phyloP scores from a whole-genome alignment of 257 asterid genomes.

The Solanum chiquidenum region DNA sequence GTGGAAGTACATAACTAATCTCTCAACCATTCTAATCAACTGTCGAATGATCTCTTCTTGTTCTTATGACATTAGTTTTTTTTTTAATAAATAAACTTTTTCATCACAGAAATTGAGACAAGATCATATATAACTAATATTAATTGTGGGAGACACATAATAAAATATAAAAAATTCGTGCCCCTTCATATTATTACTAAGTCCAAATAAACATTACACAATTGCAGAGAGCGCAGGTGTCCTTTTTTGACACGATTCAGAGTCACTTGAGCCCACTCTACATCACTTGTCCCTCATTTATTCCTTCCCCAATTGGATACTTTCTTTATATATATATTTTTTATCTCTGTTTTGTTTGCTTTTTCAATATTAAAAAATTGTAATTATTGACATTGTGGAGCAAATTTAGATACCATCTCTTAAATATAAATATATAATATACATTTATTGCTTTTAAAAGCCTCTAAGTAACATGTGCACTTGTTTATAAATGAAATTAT shows the following conservation, averaged over 20 bases:
- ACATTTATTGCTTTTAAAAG: background rate
- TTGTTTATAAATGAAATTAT: background rate
- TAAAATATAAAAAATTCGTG: background rate
- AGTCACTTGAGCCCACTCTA: background rate
- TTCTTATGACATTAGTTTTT: no score
- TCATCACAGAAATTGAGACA: no score
- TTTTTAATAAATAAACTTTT: no score
- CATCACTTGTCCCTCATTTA: slow-evolving; percentile 10
- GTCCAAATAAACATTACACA: background rate
- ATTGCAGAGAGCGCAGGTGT: slow-evolving; percentile 13
- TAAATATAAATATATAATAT: background rate
- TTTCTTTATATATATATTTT: no score
- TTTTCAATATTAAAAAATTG: background rate
- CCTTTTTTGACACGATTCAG: slow-evolving; percentile 1
- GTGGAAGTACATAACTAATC: no score
- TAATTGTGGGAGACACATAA: no score
- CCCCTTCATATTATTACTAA: background rate
- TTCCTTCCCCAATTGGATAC: background rate
- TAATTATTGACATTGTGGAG: background rate
- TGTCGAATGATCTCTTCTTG: no score
- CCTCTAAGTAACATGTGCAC: slow-evolving; percentile 4
- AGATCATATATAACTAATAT: no score
- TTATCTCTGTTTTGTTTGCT: background rate
- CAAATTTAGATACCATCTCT: background rate
- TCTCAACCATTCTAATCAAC: no score